phyloP scores from a whole-genome alignment of 768 basidiomycete genomes.

The Phanerodontia chrysosporium region DNA sequence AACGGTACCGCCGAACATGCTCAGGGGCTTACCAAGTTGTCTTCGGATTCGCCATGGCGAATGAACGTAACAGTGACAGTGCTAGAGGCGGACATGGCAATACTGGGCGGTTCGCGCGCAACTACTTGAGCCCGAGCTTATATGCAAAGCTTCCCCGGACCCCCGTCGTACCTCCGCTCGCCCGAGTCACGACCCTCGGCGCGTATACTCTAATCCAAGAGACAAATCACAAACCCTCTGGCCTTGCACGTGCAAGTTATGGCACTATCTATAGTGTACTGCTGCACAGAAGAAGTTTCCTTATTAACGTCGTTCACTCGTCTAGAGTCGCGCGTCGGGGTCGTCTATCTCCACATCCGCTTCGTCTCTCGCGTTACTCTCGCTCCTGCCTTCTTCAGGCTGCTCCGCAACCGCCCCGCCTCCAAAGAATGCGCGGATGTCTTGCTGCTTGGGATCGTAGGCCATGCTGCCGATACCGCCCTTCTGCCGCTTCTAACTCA shows the following conservation, averaged over 20 bases:
- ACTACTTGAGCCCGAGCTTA: too few species aligned
- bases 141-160: background rate
- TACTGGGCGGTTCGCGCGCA: background rate
- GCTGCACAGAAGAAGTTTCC: background rate
- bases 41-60: conserved; percentile 73
- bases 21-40: conserved; percentile 53
- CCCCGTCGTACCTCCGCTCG: background rate
- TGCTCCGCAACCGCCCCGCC: conserved; percentile 20
- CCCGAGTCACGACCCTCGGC: background rate
- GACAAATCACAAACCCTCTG: background rate
- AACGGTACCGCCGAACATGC: background rate
- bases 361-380: conserved; percentile 28
- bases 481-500: conserved; percentile 57
- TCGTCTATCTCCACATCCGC: conserved; percentile 19
- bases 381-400: conserved; percentile 22
- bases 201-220: background rate
- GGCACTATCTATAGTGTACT: background rate
- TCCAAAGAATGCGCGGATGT: conserved; percentile 72
- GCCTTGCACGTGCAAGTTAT: background rate
- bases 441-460: conserved; percentile 70
- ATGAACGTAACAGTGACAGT: conserved; percentile 26
- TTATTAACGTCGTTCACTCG: background rate
- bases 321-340: background rate
- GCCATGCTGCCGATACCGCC: conserved; percentile 72
- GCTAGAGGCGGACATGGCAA: background rate